Conservation (phyloP, 2,329 filamentous ascomycete species). For the Thelonectria rubi region DNA sequence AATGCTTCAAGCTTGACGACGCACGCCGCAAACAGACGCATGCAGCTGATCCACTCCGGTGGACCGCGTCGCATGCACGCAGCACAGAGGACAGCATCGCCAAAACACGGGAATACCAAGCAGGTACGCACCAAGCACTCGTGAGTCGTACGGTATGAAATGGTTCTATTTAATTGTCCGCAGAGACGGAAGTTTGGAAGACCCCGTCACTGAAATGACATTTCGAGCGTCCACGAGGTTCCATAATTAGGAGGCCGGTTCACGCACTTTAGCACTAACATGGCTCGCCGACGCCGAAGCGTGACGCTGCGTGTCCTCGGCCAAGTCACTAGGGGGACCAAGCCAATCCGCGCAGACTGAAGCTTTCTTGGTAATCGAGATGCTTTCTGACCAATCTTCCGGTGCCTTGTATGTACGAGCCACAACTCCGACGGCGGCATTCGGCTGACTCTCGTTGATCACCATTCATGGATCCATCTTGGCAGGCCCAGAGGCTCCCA, state of each 20-base stretch:
- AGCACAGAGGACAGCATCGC: neutral
- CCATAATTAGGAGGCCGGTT: neutral
- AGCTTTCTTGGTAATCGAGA: neutral
- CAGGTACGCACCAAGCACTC: too few species aligned
- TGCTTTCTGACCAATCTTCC: neutral
- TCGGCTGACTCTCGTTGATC: neutral
- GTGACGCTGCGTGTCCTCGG: neutral
- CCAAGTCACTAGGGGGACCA: neutral
- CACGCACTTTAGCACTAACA: neutral
- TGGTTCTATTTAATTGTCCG: too few species aligned
- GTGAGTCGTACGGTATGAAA: too few species aligned
- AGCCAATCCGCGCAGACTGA: neutral
- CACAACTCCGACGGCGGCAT: neutral
- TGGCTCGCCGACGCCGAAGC: neutral
- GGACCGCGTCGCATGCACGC: neutral
- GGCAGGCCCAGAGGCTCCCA: neutral
- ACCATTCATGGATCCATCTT: neutral
- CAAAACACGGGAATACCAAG: neutral
- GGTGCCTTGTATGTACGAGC: neutral
- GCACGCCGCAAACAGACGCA: slow-evolving; percentile 11
- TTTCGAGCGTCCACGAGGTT: neutral
- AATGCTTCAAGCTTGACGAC: slow-evolving; percentile 1
- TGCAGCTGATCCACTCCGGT: slow-evolving; percentile 11
- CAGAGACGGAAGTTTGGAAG: too few species aligned
- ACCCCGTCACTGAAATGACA: too few species aligned